phyloP scores from a whole-genome alignment of 495 filamentous ascomycete species.

The Margaritispora aquatica region DNA sequence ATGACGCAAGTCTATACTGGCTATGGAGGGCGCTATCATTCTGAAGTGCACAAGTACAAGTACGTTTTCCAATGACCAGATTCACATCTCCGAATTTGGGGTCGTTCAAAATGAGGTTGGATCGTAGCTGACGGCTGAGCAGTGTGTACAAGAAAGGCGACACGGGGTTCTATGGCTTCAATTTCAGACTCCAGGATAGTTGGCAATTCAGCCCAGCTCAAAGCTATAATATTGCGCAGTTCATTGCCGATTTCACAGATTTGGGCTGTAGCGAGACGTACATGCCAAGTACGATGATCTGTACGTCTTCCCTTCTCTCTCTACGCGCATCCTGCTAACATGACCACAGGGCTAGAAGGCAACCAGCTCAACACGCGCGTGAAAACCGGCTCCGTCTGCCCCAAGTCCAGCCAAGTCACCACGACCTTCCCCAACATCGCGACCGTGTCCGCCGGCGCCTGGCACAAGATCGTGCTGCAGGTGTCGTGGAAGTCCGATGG shows the following conservation, averaged over 20 bases:
- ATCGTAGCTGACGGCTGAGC: too few relatives aligned
- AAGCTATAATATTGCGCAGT: constrained; percentile 48
- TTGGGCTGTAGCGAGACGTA: constrained; percentile 41
- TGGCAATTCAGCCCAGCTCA: constrained; percentile 46
- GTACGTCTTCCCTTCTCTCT: not conserved
- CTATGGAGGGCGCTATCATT: constrained; percentile 48
- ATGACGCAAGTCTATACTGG: constrained; percentile 45
- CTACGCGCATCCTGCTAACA: too few relatives aligned
- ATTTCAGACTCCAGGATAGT: constrained; percentile 41
- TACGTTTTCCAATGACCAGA: too few relatives aligned
- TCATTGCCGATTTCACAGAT: constrained; percentile 47
- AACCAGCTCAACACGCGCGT: constrained; percentile 40
- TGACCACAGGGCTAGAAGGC: constrained; percentile 35
- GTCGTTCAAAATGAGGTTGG: too few relatives aligned
- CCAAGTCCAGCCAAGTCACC: constrained; percentile 25
- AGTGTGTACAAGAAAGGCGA: constrained; percentile 44
- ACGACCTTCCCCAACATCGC: constrained; percentile 28
- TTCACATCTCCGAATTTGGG: too few relatives aligned
- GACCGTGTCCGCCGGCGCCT: constrained; percentile 38
- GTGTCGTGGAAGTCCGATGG: constrained; percentile 40
- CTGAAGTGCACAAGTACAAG: constrained; percentile 42
- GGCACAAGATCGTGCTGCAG: constrained; percentile 46
- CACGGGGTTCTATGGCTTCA: constrained; percentile 49
- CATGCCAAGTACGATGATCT: constrained; percentile 48
- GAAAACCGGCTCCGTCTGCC: constrained; percentile 39